Evolutionary conservation across 1,284 basidiomycete genomes (phyloP).

Genomic region (Chalciporus sp.): DNA sequence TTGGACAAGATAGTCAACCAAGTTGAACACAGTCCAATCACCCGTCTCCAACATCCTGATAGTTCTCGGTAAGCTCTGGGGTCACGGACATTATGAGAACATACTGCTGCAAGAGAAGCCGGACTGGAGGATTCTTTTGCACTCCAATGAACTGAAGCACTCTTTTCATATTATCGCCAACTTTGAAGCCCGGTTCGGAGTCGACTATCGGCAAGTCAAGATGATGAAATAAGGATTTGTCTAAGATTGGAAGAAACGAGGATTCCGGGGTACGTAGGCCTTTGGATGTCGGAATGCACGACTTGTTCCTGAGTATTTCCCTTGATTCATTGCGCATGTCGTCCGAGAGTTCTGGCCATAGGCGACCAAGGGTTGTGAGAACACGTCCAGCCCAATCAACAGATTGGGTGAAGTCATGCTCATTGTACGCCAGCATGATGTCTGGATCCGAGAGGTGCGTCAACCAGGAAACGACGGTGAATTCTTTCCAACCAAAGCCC

Average conservation of each 20-base stretch:
- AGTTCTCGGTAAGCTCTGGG: not conserved
- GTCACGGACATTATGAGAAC: not conserved
- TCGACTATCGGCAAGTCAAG: constrained; percentile 81
- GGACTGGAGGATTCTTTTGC: constrained; percentile 86
- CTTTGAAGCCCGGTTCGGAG: constrained; percentile 59
- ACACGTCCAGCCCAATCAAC: constrained; percentile 81
- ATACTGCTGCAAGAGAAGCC: constrained; percentile 76
- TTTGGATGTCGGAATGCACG: constrained; percentile 80
- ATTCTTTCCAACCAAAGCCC: constrained; percentile 79
- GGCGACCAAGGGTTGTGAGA: constrained; percentile 64
- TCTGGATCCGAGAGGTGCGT: constrained; percentile 58
- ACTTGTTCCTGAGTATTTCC: constrained; percentile 60
- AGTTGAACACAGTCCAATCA: constrained; percentile 70
- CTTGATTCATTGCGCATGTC: constrained; percentile 36
- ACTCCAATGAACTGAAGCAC: constrained; percentile 79
- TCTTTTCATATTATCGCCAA: constrained; percentile 75
- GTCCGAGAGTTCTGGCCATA: constrained; percentile 64
- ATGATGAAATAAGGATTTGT: constrained; percentile 48
- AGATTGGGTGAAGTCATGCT: constrained; percentile 68
- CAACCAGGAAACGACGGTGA: constrained; percentile 78
- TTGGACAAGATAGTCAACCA: constrained; percentile 82
- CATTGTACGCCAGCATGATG: constrained; percentile 41
- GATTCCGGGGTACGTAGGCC: constrained; percentile 75
- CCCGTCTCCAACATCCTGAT: constrained; percentile 77
- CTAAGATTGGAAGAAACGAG: constrained; percentile 84